Base-by-base conservation (phyloP, 2,329 filamentous ascomycete species). In the Coniella vitis region DNA sequence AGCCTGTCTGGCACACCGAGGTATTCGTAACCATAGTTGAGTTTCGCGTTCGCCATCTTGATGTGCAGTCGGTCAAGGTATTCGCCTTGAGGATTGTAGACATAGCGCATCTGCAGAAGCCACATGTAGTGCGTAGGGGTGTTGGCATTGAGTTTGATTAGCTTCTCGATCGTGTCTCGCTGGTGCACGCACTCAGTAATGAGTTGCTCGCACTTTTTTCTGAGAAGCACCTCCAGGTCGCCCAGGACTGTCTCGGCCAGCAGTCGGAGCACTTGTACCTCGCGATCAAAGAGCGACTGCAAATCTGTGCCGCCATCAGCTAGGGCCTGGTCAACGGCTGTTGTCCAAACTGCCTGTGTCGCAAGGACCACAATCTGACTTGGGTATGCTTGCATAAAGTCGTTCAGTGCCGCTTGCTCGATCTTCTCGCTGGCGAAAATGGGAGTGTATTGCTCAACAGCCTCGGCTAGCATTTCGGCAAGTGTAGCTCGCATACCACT, bases 171-270 rank as follows among this genome's bases (percentile, higher is more conserved):
- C 16, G 86, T 81, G 65, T 98, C 93, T 53, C 93, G 86, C 67
- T 99, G 94, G 64, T 98, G 93, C 13, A 99, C 93, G 63, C 93
- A 97, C 65, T 98, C 94, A 0, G 94, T 99, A 62, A 99, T 98
- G 56, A 98, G 79, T 67, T 96, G 91, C 66, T 99, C 93, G 67
- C 91, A 98, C 72, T 95, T 96, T 76, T 95, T 95, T 54, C 93
- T 81, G 62, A 87, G 81, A 43, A 96, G 86, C 7, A 88, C 74
- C 56, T 90, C 86, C 19, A 98, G 78, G 60, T 98, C 90, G 35
- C 87, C 88, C 14, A 98, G 75, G 12, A 99, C 93, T 3, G 89
- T 91, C 35, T 87, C 79, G 17, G 93, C 93, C 48, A 98, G 83
- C 19, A 95, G 74, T 48, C 87, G 83, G 38, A 99, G 81, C 22